Conservation (phyloP, 306 rosid genomes). For the Vicia villosa region DNA sequence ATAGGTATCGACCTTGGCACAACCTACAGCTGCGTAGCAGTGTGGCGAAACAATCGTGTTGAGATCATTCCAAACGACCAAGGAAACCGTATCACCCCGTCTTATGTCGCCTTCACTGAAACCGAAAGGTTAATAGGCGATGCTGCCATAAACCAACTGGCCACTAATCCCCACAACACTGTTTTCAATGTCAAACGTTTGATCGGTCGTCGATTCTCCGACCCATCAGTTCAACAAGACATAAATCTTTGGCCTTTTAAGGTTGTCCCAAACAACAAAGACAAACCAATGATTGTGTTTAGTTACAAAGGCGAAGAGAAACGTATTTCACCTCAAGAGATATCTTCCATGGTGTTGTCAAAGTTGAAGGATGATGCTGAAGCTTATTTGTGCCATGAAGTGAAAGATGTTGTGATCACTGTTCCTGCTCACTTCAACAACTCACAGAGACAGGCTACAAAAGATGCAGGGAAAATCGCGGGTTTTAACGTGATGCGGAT, state of each 20-base stretch:
- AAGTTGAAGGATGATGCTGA: constrained; percentile 50
- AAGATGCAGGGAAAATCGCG: constrained; percentile 45
- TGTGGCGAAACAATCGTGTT: constrained; percentile 46
- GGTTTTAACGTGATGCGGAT: constrained; percentile 49
- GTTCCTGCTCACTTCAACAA: constrained; percentile 54
- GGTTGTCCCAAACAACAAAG: constrained; percentile 31
- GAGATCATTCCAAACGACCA: constrained; percentile 49
- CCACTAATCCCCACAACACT: constrained; percentile 39
- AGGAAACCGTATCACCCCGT: constrained; percentile 50
- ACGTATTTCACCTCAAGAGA: constrained; percentile 36
- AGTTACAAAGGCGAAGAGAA: constrained; percentile 41
- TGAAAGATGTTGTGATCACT: constrained; percentile 42
- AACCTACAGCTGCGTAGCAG: constrained; percentile 47
- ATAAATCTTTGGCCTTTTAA: constrained; percentile 47
- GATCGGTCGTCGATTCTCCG: constrained; percentile 41
- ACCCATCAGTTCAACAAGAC: constrained; percentile 39
- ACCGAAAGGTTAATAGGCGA: constrained; percentile 43
- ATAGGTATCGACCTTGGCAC: constrained; percentile 55
- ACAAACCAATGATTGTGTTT: constrained; percentile 40
- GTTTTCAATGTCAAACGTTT: constrained; percentile 46
- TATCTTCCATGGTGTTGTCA: constrained; percentile 46
- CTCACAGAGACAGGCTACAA: constrained; percentile 50
- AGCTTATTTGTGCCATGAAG: constrained; percentile 20
- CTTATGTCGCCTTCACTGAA: constrained; percentile 42
- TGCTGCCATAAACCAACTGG: constrained; percentile 36